Evolutionary conservation across 768 basidiomycete species (phyloP), one percentile per base, ranked within the genome.

Genomic region (Atractiella rhizophila): DNA sequence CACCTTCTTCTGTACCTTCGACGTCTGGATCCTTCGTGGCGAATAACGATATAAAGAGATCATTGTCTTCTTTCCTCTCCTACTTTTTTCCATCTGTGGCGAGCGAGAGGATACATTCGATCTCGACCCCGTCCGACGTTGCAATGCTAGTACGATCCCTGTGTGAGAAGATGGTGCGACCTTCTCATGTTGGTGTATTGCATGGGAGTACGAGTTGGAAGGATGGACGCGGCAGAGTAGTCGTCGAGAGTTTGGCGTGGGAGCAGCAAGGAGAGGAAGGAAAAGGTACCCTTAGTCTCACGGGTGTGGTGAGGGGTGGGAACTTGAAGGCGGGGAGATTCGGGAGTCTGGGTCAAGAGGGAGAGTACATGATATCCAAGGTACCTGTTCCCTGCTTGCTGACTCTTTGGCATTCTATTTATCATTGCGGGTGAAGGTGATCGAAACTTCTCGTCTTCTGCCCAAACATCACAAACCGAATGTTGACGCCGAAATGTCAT

Each of bases 21-120:
- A 11, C 6, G 2, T 1, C 26, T 44, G 27, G 35, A 18, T 32
- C 39, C 1, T 40, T 42, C 32, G 37, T 21, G 7, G 40, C 69
- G 25, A 70, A 70, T 24, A 52, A 69, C 2, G 69, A 69, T 15
- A 67, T 83, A 35, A 61, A 81, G 41, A 85, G 81, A 61, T 91
- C 83, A 1, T 65, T 94, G 4, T 67, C 88, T 8, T 91, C 85
- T 9, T 98, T 94, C 64, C 73, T 86, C 43, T 74, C 75, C 48
- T 94, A 94, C 60, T 98, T 96, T 58, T 78, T 80, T 45, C 88
- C 88, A 2, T 65, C 68, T 19, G 76, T 85, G n/a, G n/a, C n/a
- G n/a, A n/a, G n/a, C 52, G 61, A 66, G 7, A 67, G 74, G 26
- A 66, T 96, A 0, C 77, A 73, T 53, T 81, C 85, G 59, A 59